Percentiles rank a stretch among this genome's conserved stretches.
These are phyloP conservation scores for Fraxinus angustifolia DNA, from an alignment of 305 asterid species.

Conservation along the genomic window DNA sequence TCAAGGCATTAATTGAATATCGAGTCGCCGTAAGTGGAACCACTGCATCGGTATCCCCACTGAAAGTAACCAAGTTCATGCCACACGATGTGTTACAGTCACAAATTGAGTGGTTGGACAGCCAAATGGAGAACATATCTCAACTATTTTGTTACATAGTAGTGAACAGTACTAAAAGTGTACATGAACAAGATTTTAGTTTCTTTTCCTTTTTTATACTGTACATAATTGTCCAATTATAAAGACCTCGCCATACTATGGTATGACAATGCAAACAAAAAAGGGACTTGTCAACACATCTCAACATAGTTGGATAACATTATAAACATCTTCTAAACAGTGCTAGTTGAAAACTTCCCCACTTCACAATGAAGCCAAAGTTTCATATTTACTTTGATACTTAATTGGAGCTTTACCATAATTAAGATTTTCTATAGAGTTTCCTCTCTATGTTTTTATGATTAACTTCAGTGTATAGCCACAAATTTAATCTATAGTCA, in stretches of 20 bases:
- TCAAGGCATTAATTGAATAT: slow-evolving; percentile 77
- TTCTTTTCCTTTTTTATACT: no score
- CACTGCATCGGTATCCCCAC: slow-evolving; percentile 94
- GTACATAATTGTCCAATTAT: no score
- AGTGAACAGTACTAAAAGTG: not conserved
- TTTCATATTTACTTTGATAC: not conserved
- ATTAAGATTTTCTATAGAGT: not conserved
- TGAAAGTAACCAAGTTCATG: slow-evolving; percentile 24
- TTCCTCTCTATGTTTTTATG: not conserved
- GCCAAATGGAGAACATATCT: not conserved
- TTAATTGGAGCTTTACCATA: not conserved
- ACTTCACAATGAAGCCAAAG: not conserved
- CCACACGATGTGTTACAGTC: not conserved
- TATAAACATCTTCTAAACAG: no score
- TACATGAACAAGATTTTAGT: not conserved
- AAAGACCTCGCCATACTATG: no score
- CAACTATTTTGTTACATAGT: not conserved
- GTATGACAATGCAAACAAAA: no score
- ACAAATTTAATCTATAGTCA: not conserved
- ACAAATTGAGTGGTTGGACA: not conserved
- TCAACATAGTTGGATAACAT: no score
- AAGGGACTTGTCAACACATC: no score
- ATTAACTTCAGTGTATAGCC: not conserved
- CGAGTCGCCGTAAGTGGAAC: slow-evolving; percentile 94
- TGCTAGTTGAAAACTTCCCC: no score